Conservation (phyloP, 2,329 filamentous ascomycete species). For the Alternaria solani region DNA sequence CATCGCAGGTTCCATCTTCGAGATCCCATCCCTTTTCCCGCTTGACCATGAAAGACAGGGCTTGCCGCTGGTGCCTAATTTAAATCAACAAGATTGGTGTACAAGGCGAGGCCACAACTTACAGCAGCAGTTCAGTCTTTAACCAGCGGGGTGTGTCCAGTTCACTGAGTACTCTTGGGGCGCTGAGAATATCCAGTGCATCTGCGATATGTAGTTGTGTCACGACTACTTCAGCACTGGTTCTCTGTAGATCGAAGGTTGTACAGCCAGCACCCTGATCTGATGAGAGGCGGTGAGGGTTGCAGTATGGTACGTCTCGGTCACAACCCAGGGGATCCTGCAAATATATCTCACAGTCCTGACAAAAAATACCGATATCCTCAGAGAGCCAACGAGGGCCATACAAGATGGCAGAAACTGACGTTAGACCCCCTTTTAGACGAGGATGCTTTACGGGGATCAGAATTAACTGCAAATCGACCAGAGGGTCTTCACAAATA, state of each 20-base stretch:
- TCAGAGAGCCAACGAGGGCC: background rate
- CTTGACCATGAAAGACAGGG: background rate
- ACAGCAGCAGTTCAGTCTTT: background rate
- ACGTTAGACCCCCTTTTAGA: background rate
- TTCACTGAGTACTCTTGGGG: background rate
- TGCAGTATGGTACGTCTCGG: slow-evolving; percentile 21
- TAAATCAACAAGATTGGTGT: background rate
- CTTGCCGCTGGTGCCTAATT: background rate
- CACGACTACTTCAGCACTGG: background rate
- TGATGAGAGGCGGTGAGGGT: slow-evolving; percentile 19
- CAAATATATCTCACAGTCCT: slow-evolving; percentile 9
- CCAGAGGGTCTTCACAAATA: background rate
- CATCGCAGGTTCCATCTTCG: background rate
- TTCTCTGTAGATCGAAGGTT: background rate
- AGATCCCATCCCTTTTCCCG: background rate
- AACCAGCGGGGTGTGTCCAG: background rate
- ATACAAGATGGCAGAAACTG: background rate
- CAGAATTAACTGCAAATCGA: background rate
- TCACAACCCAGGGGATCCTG: slow-evolving; percentile 22
- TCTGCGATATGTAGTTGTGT: background rate
- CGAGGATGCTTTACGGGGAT: background rate
- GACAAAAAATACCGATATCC: background rate
- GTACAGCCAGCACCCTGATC: background rate
- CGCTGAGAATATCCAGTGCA: background rate
- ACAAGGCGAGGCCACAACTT: background rate